phyloP scores from a whole-genome alignment of 306 rosid genomes.

The Acacia melanoxylon region DNA sequence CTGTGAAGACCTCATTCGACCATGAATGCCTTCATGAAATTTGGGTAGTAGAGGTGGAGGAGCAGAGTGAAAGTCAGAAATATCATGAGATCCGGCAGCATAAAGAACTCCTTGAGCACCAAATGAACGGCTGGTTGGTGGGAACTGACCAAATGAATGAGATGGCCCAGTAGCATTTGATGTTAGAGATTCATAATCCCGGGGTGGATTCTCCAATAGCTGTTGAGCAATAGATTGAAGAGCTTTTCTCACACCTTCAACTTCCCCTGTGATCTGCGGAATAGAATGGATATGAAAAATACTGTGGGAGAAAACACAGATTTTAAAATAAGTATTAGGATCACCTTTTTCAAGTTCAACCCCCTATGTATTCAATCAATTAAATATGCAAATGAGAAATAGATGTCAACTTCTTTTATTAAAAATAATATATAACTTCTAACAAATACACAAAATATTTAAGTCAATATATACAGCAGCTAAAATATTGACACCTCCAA shows the following conservation, averaged over 20 bases:
- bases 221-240: constrained; percentile 68
- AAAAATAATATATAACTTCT: background rate
- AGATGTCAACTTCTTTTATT: background rate
- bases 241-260: constrained; percentile 80
- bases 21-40: constrained; percentile 63
- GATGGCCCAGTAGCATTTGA: constrained; percentile 46
- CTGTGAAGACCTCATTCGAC: constrained; percentile 59
- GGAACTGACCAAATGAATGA: constrained; percentile 53
- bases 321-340: constrained; percentile 11
- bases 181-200: constrained; percentile 52
- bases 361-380: constrained; percentile 6
- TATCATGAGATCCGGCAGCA: constrained; percentile 55
- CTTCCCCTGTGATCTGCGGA: constrained; percentile 77
- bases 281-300: constrained; percentile 22
- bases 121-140: constrained; percentile 46
- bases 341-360: background rate
- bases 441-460: constrained; percentile 16
- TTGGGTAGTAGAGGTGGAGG: constrained; percentile 51
- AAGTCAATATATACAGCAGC: constrained; percentile 5
- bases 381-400: background rate
- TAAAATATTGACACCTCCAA: background rate
- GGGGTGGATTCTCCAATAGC: constrained; percentile 70
- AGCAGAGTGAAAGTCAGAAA: constrained; percentile 49
- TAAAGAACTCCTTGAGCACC: constrained; percentile 47
- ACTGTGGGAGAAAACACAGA: constrained; percentile 15